Evolutionary conservation across 2,329 filamentous ascomycete species (phyloP).

Genomic region (Aureobasidium sp.): DNA sequence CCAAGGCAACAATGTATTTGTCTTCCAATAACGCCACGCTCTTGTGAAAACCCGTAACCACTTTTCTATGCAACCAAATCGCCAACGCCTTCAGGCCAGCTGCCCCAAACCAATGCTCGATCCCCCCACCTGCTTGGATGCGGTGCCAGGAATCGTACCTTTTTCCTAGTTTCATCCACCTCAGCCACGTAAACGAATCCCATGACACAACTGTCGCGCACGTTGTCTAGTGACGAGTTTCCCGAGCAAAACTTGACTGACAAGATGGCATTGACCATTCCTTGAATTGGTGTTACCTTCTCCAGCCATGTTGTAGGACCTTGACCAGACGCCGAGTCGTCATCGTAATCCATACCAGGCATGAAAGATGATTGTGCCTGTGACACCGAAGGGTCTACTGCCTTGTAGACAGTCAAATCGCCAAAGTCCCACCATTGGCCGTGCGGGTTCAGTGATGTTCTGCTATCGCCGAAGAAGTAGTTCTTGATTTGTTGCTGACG

Average conservation of each 20-base stretch:
- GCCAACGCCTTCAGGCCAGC: slow-evolving; percentile 78
- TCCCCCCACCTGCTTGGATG: slow-evolving; percentile 74
- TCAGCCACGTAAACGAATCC: slow-evolving; percentile 91
- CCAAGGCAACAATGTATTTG: neutral
- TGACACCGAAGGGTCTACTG: slow-evolving; percentile 19
- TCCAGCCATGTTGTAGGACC: slow-evolving; percentile 17
- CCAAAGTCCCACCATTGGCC: slow-evolving; percentile 78
- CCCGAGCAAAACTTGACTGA: slow-evolving; percentile 68
- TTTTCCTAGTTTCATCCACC: slow-evolving; percentile 76
- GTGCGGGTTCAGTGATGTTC: slow-evolving; percentile 73
- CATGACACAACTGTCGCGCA: slow-evolving; percentile 77
- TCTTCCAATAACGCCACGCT: slow-evolving; percentile 8
- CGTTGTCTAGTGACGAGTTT: slow-evolving; percentile 61
- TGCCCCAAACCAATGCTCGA: slow-evolving; percentile 74
- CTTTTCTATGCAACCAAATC: slow-evolving; percentile 57
- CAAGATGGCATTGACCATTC: slow-evolving; percentile 73
- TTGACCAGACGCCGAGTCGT: slow-evolving; percentile 28
- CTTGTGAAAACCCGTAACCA: neutral
- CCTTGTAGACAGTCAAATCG: slow-evolving; percentile 58
- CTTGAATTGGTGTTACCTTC: slow-evolving; percentile 56
- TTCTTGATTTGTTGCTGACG: slow-evolving; percentile 74
- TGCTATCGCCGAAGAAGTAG: slow-evolving; percentile 86
- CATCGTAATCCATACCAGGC: slow-evolving; percentile 41
- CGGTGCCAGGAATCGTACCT: slow-evolving; percentile 74
- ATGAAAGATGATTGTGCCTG: slow-evolving; percentile 27